Base-by-base conservation (phyloP, 768 basidiomycete species). In the Tulasnella sp. region DNA sequence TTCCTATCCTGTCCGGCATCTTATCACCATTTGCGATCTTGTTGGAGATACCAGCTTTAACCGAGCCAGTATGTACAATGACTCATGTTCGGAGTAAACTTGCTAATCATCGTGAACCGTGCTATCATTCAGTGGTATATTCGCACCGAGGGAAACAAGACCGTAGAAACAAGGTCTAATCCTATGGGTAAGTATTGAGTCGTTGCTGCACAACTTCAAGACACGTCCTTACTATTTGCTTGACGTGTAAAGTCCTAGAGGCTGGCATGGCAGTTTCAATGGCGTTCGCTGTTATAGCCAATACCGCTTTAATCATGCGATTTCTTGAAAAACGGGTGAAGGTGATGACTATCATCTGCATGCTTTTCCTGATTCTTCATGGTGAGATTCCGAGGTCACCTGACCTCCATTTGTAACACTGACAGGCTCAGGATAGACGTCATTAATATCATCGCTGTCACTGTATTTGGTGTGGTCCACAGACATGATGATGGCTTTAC, bases 31-130 rank as follows among this genome's bases (percentile, higher is more conserved):
- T 90, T 58, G 75, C 80, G 15, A 82, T 88, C 43, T 70, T 90
- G n/a, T 69, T 89, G 27, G 81, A 83, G 58, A 83, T 90, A 25
- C 87, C 87, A 0, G 81, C 81, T 13, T 64, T 88, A 9, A 88
- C 83, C 1, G 79, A 78, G 53, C 71, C 73, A 46, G 84, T 84
- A 79, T 56, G 60, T 56, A 19, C 40, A 29, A 12, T 22, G 27
- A 37, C n/a, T 41, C 29, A 35, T 33, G 39, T 40, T 25, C 28
- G 3, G 16, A 8, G n/a, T 49, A 20, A 29, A 16, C 29, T 15
- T 13, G 4, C 10, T 37, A 28, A 20, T 35, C 42, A 22, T 37
- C 8, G 19, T 15, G 46, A 24, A 37, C 15, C 24, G 42, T 46
- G 16, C 27, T 45, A 5, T 9, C 19, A 16, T 34, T 20, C 25